These are phyloP conservation scores for Microcyclosporella mali DNA, from an alignment of 2,329 filamentous ascomycete genomes.

Conservation along the genomic window DNA sequence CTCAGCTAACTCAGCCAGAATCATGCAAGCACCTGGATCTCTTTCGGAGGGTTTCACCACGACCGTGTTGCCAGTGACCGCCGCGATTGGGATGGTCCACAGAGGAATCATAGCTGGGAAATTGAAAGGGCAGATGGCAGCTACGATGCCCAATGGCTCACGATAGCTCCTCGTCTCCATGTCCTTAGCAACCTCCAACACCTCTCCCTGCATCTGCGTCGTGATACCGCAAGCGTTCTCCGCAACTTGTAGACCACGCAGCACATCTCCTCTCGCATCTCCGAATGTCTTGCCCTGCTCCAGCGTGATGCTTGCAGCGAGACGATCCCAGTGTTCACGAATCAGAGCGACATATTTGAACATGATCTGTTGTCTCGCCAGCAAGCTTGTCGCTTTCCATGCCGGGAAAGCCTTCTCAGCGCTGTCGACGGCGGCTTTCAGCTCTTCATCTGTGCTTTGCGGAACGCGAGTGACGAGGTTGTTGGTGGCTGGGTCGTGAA, in stretches of 20 bases:
- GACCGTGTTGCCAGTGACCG: constrained; percentile 75
- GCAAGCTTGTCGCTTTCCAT: constrained; percentile 66
- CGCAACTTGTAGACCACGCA: constrained; percentile 76
- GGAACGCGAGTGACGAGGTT: constrained; percentile 78
- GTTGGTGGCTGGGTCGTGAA: constrained; percentile 79
- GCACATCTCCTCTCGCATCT: constrained; percentile 74
- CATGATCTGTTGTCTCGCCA: constrained; percentile 76
- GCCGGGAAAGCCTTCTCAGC: constrained; percentile 68
- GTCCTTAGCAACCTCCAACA: constrained; percentile 79
- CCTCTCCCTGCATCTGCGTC: constrained; percentile 74
- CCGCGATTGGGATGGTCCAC: constrained; percentile 84
- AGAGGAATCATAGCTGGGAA: constrained; percentile 89
- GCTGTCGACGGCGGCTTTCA: constrained; percentile 67
- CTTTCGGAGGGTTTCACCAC: constrained; percentile 83
- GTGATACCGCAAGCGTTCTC: constrained; percentile 76
- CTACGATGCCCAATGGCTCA: constrained; percentile 73
- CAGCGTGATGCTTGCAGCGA: constrained; percentile 77
- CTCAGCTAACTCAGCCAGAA: constrained; percentile 70
- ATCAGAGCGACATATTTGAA: constrained; percentile 78
- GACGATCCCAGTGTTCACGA: constrained; percentile 75
- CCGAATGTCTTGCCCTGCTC: constrained; percentile 87
- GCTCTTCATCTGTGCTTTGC: constrained; percentile 71
- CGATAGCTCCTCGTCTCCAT: constrained; percentile 83
- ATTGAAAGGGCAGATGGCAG: constrained; percentile 84
- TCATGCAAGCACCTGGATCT: constrained; percentile 78